phyloP scores from a whole-genome alignment of 768 basidiomycete species.

The Rhodotorula sphaerocarpa region DNA sequence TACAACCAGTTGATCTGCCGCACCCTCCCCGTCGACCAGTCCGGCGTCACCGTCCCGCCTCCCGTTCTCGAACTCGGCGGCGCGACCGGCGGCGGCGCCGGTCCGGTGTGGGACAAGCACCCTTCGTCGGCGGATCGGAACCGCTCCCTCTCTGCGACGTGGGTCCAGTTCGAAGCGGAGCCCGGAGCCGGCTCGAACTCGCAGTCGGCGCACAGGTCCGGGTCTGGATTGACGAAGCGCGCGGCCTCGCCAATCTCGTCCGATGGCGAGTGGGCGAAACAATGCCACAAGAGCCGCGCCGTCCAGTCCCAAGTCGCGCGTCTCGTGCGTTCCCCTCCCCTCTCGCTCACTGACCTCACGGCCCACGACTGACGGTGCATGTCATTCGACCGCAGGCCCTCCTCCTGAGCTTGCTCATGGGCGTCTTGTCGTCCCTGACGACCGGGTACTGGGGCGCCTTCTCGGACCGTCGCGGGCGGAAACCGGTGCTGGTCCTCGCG shows the following conservation, averaged over 20 bases:
- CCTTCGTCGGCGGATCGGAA: too few species aligned
- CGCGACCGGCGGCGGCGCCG: too few species aligned
- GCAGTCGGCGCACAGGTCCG: too few species aligned
- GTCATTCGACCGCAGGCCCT: slow-evolving; percentile 24
- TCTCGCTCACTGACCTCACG: neutral
- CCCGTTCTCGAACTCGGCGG: neutral
- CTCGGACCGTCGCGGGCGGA: slow-evolving; percentile 43
- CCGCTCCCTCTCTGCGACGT: neutral
- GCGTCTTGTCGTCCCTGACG: slow-evolving; percentile 43
- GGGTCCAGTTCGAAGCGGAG: too few species aligned
- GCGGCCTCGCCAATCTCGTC: neutral
- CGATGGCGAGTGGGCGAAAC: slow-evolving; percentile 9
- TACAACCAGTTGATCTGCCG: slow-evolving; percentile 23
- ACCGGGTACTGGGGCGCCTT: slow-evolving; percentile 46
- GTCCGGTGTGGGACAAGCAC: too few species aligned
- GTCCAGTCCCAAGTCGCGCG: slow-evolving; percentile 17
- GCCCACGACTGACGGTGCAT: neutral
- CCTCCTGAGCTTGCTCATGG: slow-evolving; percentile 42
- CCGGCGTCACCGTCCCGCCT: slow-evolving; percentile 2
- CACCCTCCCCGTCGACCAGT: neutral
- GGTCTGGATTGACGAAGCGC: neutral
- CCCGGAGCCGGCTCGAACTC: too few species aligned
- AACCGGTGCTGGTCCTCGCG: slow-evolving; percentile 42
- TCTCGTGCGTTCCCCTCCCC: neutral
- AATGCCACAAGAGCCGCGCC: slow-evolving; percentile 10